Conservation (phyloP, 495 filamentous ascomycete genomes). For the Platismatia glauca region DNA sequence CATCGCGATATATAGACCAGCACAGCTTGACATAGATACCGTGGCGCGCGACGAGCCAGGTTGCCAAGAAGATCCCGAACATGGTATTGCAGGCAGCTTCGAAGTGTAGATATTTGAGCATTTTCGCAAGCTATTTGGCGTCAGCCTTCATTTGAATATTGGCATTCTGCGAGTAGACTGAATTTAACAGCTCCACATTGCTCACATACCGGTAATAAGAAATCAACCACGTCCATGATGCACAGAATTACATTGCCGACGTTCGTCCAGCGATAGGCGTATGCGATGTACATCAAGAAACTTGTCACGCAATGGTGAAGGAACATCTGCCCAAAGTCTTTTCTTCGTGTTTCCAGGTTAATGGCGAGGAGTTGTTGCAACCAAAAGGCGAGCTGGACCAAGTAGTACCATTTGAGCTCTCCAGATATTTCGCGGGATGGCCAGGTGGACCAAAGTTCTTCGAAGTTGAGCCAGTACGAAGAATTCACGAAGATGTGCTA, state of each 20-base stretch:
- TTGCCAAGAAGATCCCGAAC: slow-evolving; percentile 79
- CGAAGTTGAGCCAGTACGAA: slow-evolving; percentile 63
- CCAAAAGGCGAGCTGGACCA: slow-evolving; percentile 88
- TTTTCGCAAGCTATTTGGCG: slow-evolving; percentile 72
- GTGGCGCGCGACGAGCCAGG: slow-evolving; percentile 80
- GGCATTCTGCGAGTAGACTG: neutral
- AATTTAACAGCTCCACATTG: neutral
- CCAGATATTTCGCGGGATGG: slow-evolving; percentile 64
- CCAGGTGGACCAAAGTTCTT: slow-evolving; percentile 74
- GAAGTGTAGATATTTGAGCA: slow-evolving; percentile 80
- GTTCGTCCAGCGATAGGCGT: slow-evolving; percentile 72
- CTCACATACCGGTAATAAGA: slow-evolving; percentile 68
- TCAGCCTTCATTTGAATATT: neutral
- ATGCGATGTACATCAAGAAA: slow-evolving; percentile 66
- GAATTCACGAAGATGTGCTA: slow-evolving; percentile 23
- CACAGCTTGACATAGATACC: slow-evolving; percentile 66
- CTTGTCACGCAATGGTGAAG: slow-evolving; percentile 88
- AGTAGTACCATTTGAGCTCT: slow-evolving; percentile 80
- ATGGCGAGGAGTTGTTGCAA: slow-evolving; percentile 90
- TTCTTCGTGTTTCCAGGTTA: slow-evolving; percentile 85
- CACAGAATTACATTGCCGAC: slow-evolving; percentile 85
- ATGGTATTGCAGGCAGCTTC: slow-evolving; percentile 67
- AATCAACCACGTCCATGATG: slow-evolving; percentile 89
- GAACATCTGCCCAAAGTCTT: slow-evolving; percentile 95
- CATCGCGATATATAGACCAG: slow-evolving; percentile 71